Conservation (phyloP, 2,329 filamentous ascomycete genomes). For the Fusarium duplospermum region DNA sequence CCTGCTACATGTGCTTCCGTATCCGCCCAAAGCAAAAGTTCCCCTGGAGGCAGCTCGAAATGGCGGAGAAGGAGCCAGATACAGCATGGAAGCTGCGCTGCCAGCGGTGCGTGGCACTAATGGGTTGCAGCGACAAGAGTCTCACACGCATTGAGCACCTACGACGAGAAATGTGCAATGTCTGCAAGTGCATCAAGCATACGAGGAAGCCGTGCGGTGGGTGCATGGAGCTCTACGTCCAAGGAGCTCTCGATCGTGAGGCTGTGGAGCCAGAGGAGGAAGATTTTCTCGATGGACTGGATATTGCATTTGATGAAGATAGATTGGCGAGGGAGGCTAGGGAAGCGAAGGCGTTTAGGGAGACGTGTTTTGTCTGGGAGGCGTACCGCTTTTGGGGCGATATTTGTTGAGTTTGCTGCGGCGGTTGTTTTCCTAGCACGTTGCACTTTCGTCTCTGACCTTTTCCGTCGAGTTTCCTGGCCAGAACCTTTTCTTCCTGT, state of each 20-base stretch:
- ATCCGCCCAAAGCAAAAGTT: constrained; percentile 15
- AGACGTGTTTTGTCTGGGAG: background rate
- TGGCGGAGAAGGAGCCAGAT: background rate
- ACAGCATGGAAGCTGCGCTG: constrained; percentile 33
- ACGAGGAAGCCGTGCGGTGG: constrained; percentile 18
- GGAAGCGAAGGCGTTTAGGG: background rate
- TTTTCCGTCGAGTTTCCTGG: background rate
- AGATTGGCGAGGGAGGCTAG: background rate
- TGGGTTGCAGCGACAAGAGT: constrained; percentile 6
- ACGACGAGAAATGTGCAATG: constrained; percentile 20
- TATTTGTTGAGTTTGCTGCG: background rate
- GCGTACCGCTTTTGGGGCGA: background rate
- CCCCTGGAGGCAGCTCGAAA: background rate
- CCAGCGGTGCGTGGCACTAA: constrained; percentile 8
- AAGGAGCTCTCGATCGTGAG: constrained; percentile 13
- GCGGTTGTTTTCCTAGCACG: background rate
- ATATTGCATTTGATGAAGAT: background rate
- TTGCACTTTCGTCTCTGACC: background rate
- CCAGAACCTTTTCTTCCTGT: background rate
- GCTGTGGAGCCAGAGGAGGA: background rate
- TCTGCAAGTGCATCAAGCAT: constrained; percentile 29
- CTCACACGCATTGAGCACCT: constrained; percentile 11
- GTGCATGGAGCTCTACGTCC: constrained; percentile 32
- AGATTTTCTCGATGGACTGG: constrained; percentile 6
- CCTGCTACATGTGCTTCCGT: constrained; percentile 34